These are phyloP conservation scores for Erigeron philadelphicus DNA, from an alignment of 140 eudicot genomes.

Conservation along the genomic window DNA sequence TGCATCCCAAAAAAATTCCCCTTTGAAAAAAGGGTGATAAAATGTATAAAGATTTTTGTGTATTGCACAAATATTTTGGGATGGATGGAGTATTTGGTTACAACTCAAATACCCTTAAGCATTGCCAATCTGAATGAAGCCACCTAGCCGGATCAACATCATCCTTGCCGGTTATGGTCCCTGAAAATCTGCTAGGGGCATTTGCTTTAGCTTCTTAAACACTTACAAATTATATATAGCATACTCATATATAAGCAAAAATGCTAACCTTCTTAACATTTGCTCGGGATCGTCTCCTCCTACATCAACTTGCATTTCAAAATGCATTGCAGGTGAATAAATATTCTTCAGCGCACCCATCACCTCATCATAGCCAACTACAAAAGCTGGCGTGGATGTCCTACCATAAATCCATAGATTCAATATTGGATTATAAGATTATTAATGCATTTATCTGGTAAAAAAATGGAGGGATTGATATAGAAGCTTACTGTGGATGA, in stretches of 20 bases:
- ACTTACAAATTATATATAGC: neutral
- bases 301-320: conserved; percentile 28
- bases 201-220: conserved; percentile 1
- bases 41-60: too few species aligned
- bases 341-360: conserved; percentile 22
- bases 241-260: conserved; percentile 6
- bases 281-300: conserved; percentile 24
- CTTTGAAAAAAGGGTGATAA: too few species aligned
- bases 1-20: too few species aligned
- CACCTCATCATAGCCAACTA: conserved; percentile 26
- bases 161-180: conserved; percentile 22
- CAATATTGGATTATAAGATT: neutral
- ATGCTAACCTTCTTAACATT: conserved; percentile 10
- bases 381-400: conserved; percentile 30
- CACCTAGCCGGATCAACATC: conserved; percentile 33
- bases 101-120: conserved; percentile 24
- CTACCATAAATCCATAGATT: conserved; percentile 25
- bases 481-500: conserved; percentile 32
- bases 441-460: neutral
- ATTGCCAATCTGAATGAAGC: conserved; percentile 38
- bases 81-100: too few species aligned
- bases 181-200: conserved; percentile 24
- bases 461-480: neutral
- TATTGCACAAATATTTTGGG: too few species aligned
- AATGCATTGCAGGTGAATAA: conserved; percentile 24